These are phyloP conservation scores for Cladosporium colombiae DNA, from an alignment of 2,329 filamentous ascomycete species.

Conservation along the genomic window DNA sequence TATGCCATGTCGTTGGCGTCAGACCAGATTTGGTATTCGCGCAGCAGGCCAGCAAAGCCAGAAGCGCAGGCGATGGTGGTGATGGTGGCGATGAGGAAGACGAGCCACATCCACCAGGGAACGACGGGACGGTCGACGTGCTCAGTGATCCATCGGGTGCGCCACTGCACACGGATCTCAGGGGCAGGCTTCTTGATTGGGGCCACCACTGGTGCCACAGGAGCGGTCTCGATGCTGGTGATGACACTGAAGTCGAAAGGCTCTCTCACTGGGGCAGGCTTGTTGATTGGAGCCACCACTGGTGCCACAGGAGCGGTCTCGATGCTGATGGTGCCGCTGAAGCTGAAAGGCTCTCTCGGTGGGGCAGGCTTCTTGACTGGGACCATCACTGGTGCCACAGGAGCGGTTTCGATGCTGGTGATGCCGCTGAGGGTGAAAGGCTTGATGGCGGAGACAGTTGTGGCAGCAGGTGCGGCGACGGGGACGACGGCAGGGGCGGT, in stretches of 20 bases:
- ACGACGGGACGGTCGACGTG: neutral
- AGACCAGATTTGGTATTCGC: constrained; percentile 13
- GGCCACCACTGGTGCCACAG: neutral
- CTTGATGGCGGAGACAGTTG: too few species aligned
- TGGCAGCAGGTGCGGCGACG: too few species aligned
- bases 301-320: neutral
- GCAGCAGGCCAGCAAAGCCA: constrained; percentile 6
- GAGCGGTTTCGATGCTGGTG: neutral
- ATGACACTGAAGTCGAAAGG: neutral
- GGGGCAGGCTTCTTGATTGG: neutral
- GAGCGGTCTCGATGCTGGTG: neutral
- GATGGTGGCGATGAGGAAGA: neutral
- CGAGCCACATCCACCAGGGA: constrained; percentile 12
- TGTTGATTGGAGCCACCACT: neutral
- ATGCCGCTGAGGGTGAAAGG: neutral
- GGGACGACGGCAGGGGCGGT: neutral
- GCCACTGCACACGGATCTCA: neutral
- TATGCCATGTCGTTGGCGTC: constrained; percentile 12
- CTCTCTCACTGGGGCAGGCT: neutral
- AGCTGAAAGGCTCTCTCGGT: neutral
- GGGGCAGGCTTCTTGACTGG: neutral
- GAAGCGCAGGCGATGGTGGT: neutral
- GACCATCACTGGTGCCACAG: neutral
- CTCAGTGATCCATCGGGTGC: neutral
- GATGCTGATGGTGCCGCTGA: neutral